Percentiles rank a stretch among this genome's conserved stretches.
Evolutionary conservation across 345 rosid genomes (phyloP).

Genomic region (Melastoma malabathricum): DNA sequence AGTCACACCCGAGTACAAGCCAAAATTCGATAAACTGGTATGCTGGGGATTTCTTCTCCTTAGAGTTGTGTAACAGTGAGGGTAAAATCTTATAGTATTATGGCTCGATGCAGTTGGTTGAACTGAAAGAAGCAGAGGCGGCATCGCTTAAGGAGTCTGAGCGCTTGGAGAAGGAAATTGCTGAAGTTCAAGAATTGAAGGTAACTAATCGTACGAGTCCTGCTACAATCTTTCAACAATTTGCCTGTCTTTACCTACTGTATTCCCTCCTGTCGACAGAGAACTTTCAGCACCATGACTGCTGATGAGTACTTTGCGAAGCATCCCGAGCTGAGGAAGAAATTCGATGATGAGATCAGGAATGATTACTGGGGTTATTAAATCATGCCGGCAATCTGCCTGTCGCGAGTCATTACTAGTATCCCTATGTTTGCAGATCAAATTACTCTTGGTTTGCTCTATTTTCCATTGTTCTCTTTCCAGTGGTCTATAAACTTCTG

Average conservation of each 20-base stretch:
- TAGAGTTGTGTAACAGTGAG: background rate
- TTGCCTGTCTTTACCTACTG: background rate
- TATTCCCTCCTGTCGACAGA: constrained; percentile 23
- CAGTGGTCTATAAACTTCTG: background rate
- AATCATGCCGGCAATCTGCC: constrained; percentile 3
- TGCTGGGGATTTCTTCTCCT: background rate
- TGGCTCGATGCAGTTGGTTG: constrained; percentile 39
- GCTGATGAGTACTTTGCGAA: constrained; percentile 92
- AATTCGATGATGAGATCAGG: constrained; percentile 92
- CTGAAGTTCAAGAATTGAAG: constrained; percentile 78
- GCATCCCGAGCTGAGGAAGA: constrained; percentile 91
- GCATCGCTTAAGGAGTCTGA: constrained; percentile 73
- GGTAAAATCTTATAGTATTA: background rate
- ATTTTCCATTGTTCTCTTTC: too few species aligned
- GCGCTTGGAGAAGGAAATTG: constrained; percentile 73
- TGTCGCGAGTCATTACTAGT: background rate
- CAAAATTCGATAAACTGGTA: constrained; percentile 84
- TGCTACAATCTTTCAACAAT: too few species aligned
- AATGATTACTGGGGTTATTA: constrained; percentile 88
- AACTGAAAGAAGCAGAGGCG: constrained; percentile 81
- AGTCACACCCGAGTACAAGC: constrained; percentile 84
- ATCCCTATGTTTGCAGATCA: background rate
- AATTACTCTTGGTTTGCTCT: background rate
- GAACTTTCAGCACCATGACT: constrained; percentile 94
- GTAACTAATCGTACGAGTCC: constrained; percentile 15